These are phyloP conservation scores for Phytophthora hibernalis DNA, from an alignment of 352 stramenopile genomes.

Conservation along the genomic window DNA sequence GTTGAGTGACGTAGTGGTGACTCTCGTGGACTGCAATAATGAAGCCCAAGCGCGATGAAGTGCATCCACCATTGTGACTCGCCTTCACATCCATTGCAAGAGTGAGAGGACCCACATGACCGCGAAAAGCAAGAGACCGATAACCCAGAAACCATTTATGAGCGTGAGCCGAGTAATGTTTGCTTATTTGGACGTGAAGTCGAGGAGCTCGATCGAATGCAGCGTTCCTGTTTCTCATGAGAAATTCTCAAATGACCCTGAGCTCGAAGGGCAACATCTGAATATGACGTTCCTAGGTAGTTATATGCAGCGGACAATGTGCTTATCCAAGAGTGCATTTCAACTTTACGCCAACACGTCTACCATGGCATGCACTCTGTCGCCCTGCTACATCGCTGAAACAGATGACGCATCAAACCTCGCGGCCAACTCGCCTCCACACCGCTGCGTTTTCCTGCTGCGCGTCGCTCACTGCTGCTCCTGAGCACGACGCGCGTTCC, in stretches of 20 bases:
- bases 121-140: constrained; percentile 36
- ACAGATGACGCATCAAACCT: not conserved
- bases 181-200: no score
- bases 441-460: constrained; percentile 23
- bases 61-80: constrained; percentile 9
- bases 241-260: no score
- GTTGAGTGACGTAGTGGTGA: constrained; percentile 41
- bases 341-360: no score
- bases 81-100: constrained; percentile 15
- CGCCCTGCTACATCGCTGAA: no score
- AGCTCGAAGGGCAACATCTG: no score
- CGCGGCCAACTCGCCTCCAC: not conserved
- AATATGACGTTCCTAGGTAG: no score
- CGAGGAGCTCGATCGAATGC: no score
- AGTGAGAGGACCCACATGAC: constrained; percentile 14
- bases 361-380: no score
- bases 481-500: constrained; percentile 72
- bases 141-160: constrained; percentile 30
- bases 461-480: constrained; percentile 54
- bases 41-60: constrained; percentile 40
- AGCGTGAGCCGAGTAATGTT: no score
- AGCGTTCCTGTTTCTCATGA: no score
- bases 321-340: no score
- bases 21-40: constrained; percentile 52
- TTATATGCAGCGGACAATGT: no score